Evolutionary conservation across 2,329 filamentous ascomycete genomes (phyloP).

Genomic region (Fusarium sp.): DNA sequence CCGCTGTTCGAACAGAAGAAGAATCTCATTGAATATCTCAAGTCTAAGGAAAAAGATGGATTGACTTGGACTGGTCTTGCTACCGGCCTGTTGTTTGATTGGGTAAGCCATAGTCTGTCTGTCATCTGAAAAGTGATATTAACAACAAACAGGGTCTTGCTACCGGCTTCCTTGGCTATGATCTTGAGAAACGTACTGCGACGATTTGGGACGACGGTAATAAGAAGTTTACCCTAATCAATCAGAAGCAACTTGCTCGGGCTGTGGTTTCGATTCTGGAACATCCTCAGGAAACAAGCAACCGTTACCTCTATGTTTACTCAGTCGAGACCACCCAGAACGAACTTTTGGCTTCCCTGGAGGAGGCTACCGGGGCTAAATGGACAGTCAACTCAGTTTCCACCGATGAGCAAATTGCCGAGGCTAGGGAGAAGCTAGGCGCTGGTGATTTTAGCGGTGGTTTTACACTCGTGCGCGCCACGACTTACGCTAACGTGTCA

Average conservation of each 20-base stretch:
- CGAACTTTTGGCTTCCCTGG: background rate
- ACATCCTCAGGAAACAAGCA: background rate
- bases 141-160: background rate
- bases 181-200: background rate
- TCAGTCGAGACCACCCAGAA: background rate
- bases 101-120: background rate
- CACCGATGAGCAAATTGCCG: background rate
- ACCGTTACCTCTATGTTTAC: constrained; percentile 4
- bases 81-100: constrained; percentile 8
- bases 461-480: background rate
- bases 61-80: constrained; percentile 12
- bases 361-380: background rate
- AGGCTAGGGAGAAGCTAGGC: background rate
- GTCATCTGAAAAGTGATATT: background rate
- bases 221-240: constrained; percentile 6
- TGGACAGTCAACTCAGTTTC: background rate
- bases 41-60: constrained; percentile 6
- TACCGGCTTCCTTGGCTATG: constrained; percentile 1
- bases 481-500: background rate
- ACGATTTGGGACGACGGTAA: constrained; percentile 13
- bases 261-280: background rate
- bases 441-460: constrained; percentile 2
- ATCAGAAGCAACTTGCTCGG: constrained; percentile 1
- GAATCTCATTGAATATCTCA: constrained; percentile 5
- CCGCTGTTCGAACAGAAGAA: constrained; percentile 6